A percentile compares a stretch with the other conserved stretches of the same genome.
Evolutionary conservation across 2,329 filamentous ascomycete genomes (phyloP).

Genomic region (Diaporthe sp.): DNA sequence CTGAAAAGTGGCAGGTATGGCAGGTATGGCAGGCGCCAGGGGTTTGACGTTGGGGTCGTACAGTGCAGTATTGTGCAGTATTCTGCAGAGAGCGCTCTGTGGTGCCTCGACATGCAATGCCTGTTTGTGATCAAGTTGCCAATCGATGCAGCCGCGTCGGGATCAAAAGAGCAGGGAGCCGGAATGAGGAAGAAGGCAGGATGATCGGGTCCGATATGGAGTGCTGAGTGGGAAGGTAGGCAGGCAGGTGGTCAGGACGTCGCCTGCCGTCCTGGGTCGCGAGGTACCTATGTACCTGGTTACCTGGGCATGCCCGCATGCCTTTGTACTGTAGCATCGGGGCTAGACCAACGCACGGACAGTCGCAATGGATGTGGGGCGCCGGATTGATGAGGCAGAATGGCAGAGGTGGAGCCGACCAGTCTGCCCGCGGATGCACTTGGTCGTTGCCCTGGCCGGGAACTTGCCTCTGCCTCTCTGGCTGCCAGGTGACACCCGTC

Average conservation of each 20-base stretch:
- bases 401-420: background rate
- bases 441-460: background rate
- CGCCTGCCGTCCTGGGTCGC: background rate
- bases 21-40: slow-evolving; percentile 1
- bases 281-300: background rate
- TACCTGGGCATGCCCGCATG: too few relatives aligned
- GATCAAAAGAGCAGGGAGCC: slow-evolving; percentile 5
- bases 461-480: background rate
- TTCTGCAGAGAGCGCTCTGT: background rate
- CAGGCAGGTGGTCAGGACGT: background rate
- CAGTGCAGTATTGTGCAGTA: background rate
- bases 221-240: background rate
- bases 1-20: background rate
- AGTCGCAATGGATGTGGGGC: slow-evolving; percentile 21
- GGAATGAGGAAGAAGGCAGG: background rate
- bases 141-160: background rate
- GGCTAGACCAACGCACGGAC: slow-evolving; percentile 5
- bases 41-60: background rate
- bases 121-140: background rate
- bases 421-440: slow-evolving; percentile 9
- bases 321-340: slow-evolving; percentile 1
- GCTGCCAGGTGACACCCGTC: background rate
- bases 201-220: background rate
- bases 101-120: background rate
- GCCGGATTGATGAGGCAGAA: slow-evolving; percentile 13